A percentile compares a stretch with the other conserved stretches of the same genome.
Conservation (phyloP, 106 monocot species). For the Hemerocallis citrina region DNA sequence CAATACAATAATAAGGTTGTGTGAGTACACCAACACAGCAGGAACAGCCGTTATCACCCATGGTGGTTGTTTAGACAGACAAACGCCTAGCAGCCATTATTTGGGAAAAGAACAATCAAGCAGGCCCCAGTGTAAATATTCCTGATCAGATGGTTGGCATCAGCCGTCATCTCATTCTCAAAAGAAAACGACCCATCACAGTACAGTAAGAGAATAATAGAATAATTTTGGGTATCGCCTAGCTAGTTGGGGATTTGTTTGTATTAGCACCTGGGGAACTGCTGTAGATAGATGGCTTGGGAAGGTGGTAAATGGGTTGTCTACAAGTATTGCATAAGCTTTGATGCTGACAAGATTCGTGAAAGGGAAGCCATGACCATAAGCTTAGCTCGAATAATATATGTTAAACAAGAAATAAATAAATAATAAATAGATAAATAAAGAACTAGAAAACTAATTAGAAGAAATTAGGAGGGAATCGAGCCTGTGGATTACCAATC, state of each 20-base stretch:
- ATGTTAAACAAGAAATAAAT: no score
- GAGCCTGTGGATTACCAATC: constrained; percentile 1
- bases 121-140: neutral
- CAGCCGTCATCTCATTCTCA: constrained; percentile 6
- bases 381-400: constrained; percentile 6
- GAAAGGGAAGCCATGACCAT: constrained; percentile 25
- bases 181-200: neutral
- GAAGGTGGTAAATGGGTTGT: constrained; percentile 46
- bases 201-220: neutral
- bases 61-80: neutral
- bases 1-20: no score
- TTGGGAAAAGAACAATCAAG: neutral
- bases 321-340: constrained; percentile 37
- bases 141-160: neutral
- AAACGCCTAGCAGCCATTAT: neutral
- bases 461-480: neutral
- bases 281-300: constrained; percentile 34
- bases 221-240: neutral
- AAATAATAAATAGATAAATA: neutral
- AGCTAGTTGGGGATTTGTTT: constrained; percentile 6
- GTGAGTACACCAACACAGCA: no score
- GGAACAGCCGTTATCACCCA: neutral
- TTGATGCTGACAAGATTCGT: constrained; percentile 27
- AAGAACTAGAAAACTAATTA: neutral
- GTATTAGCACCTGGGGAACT: no score